These are phyloP conservation scores for Papiliotrema terrestris DNA, from an alignment of 1,284 basidiomycete genomes.

Conservation along the genomic window DNA sequence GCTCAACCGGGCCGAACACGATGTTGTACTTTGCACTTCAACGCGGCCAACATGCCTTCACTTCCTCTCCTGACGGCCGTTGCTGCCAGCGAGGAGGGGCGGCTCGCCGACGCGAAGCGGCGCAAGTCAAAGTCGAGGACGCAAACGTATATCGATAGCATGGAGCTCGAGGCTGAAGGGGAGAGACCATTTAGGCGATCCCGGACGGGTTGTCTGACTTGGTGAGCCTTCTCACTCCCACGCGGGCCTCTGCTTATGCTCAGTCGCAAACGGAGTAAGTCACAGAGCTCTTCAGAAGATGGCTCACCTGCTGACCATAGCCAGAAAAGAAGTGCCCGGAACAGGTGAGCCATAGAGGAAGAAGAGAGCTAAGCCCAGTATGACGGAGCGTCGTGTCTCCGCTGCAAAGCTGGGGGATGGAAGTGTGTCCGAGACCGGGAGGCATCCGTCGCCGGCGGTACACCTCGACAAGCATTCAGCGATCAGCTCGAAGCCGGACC, in stretches of 20 bases:
- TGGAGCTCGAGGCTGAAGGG: not conserved
- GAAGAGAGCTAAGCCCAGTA: not conserved
- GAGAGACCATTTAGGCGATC: not conserved
- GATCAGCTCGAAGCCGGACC: not conserved
- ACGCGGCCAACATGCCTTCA: too few species aligned
- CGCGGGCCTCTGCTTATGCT: not conserved
- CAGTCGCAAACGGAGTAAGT: not conserved
- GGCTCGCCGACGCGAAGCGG: too few species aligned
- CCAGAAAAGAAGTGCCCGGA: not conserved
- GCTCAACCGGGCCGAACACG: too few species aligned
- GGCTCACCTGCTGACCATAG: not conserved
- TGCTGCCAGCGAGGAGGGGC: too few species aligned
- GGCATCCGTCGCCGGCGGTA: too few species aligned
- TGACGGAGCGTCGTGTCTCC: not conserved
- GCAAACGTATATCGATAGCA: not conserved
- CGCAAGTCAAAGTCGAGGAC: not conserved
- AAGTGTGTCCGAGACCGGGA: conserved; percentile 4
- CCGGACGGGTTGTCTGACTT: not conserved
- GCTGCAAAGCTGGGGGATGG: conserved; percentile 3
- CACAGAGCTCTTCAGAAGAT: not conserved
- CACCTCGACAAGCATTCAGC: not conserved
- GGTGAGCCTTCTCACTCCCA: not conserved
- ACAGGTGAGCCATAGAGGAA: not conserved
- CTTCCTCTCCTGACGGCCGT: too few species aligned
- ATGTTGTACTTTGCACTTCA: too few species aligned